Evolutionary conservation across 495 filamentous ascomycete genomes (phyloP).

Genomic region (Hypoxylon cercidicola): DNA sequence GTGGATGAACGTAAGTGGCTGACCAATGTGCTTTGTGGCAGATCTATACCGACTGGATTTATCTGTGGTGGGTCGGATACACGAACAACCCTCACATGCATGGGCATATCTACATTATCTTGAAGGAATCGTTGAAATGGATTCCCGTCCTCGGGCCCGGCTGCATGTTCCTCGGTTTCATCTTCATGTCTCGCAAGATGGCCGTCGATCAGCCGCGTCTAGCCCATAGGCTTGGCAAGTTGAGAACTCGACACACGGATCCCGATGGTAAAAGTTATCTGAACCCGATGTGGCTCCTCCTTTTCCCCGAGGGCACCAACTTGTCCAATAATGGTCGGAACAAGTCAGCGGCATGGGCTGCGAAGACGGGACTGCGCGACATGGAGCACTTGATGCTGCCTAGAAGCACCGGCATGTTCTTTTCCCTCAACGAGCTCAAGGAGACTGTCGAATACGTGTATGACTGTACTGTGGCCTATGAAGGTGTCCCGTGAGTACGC

Average conservation of each 20-base stretch:
- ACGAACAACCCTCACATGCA: constrained; percentile 73
- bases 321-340: constrained; percentile 70
- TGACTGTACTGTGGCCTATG: constrained; percentile 87
- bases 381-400: constrained; percentile 75
- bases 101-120: constrained; percentile 85
- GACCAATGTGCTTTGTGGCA: constrained; percentile 35
- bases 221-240: constrained; percentile 72
- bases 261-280: constrained; percentile 63
- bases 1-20: constrained; percentile 17
- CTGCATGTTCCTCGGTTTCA: constrained; percentile 85
- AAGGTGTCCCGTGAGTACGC: constrained; percentile 75
- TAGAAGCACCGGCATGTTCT: constrained; percentile 78
- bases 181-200: constrained; percentile 87
- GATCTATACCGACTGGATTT: constrained; percentile 90
- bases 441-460: constrained; percentile 82
- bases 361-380: constrained; percentile 73
- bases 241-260: constrained; percentile 65
- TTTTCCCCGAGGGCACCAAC: constrained; percentile 89
- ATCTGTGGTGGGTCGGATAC: constrained; percentile 89
- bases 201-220: constrained; percentile 77
- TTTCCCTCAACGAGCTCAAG: constrained; percentile 76
- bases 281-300: constrained; percentile 86
- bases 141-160: constrained; percentile 80
- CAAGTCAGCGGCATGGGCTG: constrained; percentile 73
- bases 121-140: constrained; percentile 83